Conservation (phyloP, 2,329 filamentous ascomycete species). For the Epichloe brachyelytri region DNA sequence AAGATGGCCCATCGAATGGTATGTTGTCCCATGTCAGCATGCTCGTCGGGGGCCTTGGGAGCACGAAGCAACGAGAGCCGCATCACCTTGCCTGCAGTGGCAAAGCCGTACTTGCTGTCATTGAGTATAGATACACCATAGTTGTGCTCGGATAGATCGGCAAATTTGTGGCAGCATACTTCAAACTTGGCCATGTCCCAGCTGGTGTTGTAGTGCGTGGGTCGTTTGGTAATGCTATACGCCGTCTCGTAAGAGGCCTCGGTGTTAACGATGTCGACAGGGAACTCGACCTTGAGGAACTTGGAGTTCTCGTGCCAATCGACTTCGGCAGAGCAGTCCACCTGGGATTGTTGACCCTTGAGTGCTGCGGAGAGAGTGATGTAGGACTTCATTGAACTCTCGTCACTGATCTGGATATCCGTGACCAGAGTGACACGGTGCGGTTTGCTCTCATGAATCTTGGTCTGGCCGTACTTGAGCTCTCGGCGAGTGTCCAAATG, state of each 20-base stretch:
- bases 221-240: conserved; percentile 75
- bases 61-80: conserved; percentile 73
- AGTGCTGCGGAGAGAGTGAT: conserved; percentile 64
- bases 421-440: conserved; percentile 74
- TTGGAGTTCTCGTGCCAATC: conserved; percentile 97
- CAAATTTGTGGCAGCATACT: conserved; percentile 91
- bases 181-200: conserved; percentile 99
- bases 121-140: conserved; percentile 91
- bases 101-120: conserved; percentile 93
- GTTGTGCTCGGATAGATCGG: conserved; percentile 74
- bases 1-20: conserved; percentile 82
- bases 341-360: conserved; percentile 44
- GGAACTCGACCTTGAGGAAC: conserved; percentile 97
- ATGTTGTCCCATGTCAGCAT: conserved; percentile 89
- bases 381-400: conserved; percentile 76
- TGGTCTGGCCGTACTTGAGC: conserved; percentile 53
- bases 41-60: conserved; percentile 82
- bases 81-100: conserved; percentile 81
- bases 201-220: conserved; percentile 93
- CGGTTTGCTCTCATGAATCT: conserved; percentile 56
- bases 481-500: conserved; percentile 79
- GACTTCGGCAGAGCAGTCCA: conserved; percentile 76
- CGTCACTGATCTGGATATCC: conserved; percentile 74
- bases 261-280: conserved; percentile 78
- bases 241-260: conserved; percentile 94